A percentile compares a stretch with the other conserved stretches of the same genome.
These are phyloP conservation scores for Thielaviopsis musarum DNA, from an alignment of 2,329 filamentous ascomycete genomes.

Conservation along the genomic window DNA sequence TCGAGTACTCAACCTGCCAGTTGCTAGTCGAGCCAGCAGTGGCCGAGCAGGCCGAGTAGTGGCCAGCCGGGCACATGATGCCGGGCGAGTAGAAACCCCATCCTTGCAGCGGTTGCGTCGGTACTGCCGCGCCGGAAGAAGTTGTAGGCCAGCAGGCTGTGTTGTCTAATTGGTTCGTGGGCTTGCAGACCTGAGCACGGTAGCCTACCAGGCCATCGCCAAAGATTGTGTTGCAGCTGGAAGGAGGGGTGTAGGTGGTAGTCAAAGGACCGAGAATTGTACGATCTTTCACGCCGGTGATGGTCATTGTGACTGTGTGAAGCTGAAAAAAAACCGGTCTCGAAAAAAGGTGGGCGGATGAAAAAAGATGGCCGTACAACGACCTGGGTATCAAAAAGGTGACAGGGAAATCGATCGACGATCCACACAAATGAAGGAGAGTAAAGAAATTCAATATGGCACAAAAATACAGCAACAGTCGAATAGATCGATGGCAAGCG, in stretches of 20 bases:
- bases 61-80: slow-evolving; percentile 19
- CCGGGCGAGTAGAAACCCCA: slow-evolving; percentile 24
- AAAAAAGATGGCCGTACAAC: background rate
- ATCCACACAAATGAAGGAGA: background rate
- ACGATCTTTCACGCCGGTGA: slow-evolving; percentile 8
- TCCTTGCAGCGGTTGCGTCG: slow-evolving; percentile 15
- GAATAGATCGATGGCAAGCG: background rate
- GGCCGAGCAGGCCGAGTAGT: slow-evolving; percentile 19
- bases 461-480: background rate
- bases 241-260: slow-evolving; percentile 13
- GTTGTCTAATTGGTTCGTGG: slow-evolving; percentile 10
- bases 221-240: slow-evolving; percentile 11
- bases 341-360: background rate
- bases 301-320: slow-evolving; percentile 5
- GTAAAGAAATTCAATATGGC: background rate
- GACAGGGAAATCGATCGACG: background rate
- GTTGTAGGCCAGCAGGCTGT: slow-evolving; percentile 9
- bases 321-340: background rate
- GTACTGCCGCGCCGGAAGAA: slow-evolving; percentile 7
- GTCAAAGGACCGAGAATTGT: slow-evolving; percentile 14
- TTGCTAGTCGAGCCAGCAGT: slow-evolving; percentile 15
- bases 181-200: slow-evolving; percentile 5
- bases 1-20: slow-evolving; percentile 17
- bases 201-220: slow-evolving; percentile 6
- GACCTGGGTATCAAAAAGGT: background rate